phyloP scores from a whole-genome alignment of 768 basidiomycete species.

The Amanita subjunquillea region DNA sequence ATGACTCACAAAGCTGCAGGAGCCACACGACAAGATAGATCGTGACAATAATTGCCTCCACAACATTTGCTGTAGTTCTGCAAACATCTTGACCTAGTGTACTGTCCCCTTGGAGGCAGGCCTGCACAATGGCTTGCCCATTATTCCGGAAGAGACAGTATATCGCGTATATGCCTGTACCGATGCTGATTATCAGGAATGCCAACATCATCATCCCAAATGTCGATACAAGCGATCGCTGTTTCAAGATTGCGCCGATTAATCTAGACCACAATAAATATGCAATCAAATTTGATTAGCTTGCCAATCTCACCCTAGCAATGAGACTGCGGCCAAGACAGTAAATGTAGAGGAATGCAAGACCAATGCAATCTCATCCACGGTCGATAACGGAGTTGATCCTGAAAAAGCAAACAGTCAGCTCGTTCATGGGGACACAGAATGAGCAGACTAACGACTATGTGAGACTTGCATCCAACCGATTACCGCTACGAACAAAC shows the following conservation, averaged over 20 bases:
- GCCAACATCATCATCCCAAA: conserved; percentile 34
- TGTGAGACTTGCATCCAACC: conserved; percentile 38
- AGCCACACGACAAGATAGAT: conserved; percentile 43
- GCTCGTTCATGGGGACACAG: neutral
- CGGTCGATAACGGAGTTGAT: conserved; percentile 20
- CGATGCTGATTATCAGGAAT: conserved; percentile 37
- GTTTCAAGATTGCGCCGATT: conserved; percentile 33
- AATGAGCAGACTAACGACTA: conserved; percentile 23
- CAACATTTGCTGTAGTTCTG: conserved; percentile 27
- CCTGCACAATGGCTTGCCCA: conserved; percentile 21
- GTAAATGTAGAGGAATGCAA: conserved; percentile 37
- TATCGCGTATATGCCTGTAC: conserved; percentile 35
- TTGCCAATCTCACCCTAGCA: conserved; percentile 33
- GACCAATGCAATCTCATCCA: conserved; percentile 34
- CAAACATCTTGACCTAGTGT: conserved; percentile 26
- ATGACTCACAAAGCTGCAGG: conserved; percentile 40
- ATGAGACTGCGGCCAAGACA: conserved; percentile 33
- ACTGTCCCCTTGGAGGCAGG: conserved; percentile 25
- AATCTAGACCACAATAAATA: conserved; percentile 17
- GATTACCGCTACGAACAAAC: conserved; percentile 30
- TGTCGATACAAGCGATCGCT: conserved; percentile 28
- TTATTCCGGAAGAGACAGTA: conserved; percentile 37
- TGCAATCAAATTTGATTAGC: neutral
- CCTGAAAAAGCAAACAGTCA: conserved; percentile 12
- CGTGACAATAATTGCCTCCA: conserved; percentile 32